Evolutionary conservation across 2,329 filamentous ascomycete genomes (phyloP).

Genomic region (Colletotrichum tropicicola): DNA sequence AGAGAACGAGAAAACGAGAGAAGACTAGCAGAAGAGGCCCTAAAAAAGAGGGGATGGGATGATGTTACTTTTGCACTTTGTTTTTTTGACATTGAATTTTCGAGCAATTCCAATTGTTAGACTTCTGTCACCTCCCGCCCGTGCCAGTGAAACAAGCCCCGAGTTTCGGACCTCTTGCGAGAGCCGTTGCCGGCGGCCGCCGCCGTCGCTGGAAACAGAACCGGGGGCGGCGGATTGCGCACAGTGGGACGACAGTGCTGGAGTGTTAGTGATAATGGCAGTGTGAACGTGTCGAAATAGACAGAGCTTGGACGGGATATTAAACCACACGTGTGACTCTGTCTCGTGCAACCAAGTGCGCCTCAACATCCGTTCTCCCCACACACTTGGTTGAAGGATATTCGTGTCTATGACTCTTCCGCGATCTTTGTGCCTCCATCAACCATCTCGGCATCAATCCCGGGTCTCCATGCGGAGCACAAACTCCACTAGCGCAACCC

Average conservation of each 20-base stretch:
- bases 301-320: too few relatives aligned
- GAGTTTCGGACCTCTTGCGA: constrained; percentile 24
- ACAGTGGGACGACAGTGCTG: constrained; percentile 6
- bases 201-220: too few relatives aligned
- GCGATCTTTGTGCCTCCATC: not conserved
- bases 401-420: not conserved
- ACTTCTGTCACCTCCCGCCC: not conserved
- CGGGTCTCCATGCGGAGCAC: not conserved
- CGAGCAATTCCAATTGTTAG: constrained; percentile 1
- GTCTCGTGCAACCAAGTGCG: too few relatives aligned
- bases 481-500: not conserved
- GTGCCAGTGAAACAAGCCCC: constrained; percentile 24
- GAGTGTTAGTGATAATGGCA: too few relatives aligned
- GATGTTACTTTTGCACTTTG: not conserved
- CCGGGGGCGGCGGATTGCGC: too few relatives aligned
- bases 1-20: too few relatives aligned
- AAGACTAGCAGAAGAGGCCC: too few relatives aligned
- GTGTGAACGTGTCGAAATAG: too few relatives aligned
- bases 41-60: not conserved
- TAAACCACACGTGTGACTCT: too few relatives aligned
- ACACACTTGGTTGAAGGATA: too few relatives aligned
- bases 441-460: constrained; percentile 1
- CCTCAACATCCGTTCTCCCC: too few relatives aligned
- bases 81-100: not conserved
- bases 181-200: too few relatives aligned